Evolutionary conservation across 140 eudicot genomes (phyloP), one percentile per base, ranked within the genome.

Genomic region (Stevia rebaudiana): DNA sequence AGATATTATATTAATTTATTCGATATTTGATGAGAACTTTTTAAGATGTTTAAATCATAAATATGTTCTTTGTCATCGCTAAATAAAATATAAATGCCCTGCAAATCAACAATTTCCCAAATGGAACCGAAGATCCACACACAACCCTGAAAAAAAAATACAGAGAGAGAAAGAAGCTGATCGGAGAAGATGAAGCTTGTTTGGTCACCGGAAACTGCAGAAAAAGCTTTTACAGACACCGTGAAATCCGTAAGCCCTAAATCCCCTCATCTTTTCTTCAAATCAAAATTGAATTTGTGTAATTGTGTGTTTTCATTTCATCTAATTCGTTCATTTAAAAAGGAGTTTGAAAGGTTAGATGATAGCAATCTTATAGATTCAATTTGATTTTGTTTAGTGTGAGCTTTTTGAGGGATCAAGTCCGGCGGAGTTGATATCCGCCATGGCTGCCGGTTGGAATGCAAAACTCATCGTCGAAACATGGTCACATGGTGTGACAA

Each of bases 381-480:
- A 2, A 2, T 28, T 1, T 28, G 4, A 28, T 28, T 28, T 28
- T 28, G 33, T 28, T 2, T 4, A 89, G 95, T 81, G 95, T 37
- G 73, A 83, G 49, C 52, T 75, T 16, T 67, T 51, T 30, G 74
- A 80, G 44, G 89, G 84, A 73, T 84, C 94, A 19, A 80, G 90
- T 36, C 90, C 81, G 9, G 96, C 98, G 4, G 98, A 91, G 72
- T 72, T 91, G 0, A 67, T 91, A n/a, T 91, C 98, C 1, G 98
- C 98, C 68, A 91, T 91, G 98, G 98, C 98, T 0, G 96, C 95
- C 16, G 98, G 98, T 8, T 91, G 96, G 96, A 83, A 91, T 69
- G 85, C 98, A 0, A 76, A 81, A 12, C 42, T 91, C 18, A 78
- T 88, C 11, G 95, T 85, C 6, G 96, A 87, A 62, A 81, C 95